Evolutionary conservation across 371 early-diverging fungal species (phyloP).

Genomic region (Parasitella parasitica): DNA sequence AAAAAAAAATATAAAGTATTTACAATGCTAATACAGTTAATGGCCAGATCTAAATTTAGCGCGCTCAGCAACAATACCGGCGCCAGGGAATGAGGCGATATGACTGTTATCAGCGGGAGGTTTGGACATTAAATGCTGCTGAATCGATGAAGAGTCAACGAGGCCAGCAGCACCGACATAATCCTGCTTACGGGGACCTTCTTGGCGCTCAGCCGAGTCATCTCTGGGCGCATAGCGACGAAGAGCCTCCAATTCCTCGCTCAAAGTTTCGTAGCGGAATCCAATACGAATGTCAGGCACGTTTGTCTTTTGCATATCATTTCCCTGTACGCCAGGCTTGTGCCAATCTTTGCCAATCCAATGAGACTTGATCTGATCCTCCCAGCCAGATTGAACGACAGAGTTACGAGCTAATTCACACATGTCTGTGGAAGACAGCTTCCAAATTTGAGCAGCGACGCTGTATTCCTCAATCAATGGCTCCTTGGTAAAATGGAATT

Average conservation of each 20-base stretch:
- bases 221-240: conserved; percentile 35
- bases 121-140: conserved; percentile 22
- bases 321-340: conserved; percentile 79
- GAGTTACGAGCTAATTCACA: conserved; percentile 97
- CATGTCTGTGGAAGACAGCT: conserved; percentile 93
- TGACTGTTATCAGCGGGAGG: neutral
- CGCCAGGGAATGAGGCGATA: conserved; percentile 10
- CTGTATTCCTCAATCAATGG: conserved; percentile 99
- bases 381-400: conserved; percentile 94
- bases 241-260: conserved; percentile 76
- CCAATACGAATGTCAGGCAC: conserved; percentile 90
- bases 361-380: conserved; percentile 84
- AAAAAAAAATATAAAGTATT: neutral
- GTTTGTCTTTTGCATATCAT: conserved; percentile 94
- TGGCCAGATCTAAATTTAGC: conserved; percentile 2
- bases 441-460: conserved; percentile 98
- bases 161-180: conserved; percentile 31
- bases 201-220: neutral
- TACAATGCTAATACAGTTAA: neutral
- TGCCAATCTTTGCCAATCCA: conserved; percentile 91
- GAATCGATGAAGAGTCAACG: conserved; percentile 20
- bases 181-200: conserved; percentile 17
- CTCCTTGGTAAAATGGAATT: conserved; percentile 98
- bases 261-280: conserved; percentile 85
- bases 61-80: conserved; percentile 10